Percentiles rank a stretch among this genome's conserved stretches.
phyloP scores from a whole-genome alignment of 331 rosid species.

The Erythrophleum ivorense region DNA sequence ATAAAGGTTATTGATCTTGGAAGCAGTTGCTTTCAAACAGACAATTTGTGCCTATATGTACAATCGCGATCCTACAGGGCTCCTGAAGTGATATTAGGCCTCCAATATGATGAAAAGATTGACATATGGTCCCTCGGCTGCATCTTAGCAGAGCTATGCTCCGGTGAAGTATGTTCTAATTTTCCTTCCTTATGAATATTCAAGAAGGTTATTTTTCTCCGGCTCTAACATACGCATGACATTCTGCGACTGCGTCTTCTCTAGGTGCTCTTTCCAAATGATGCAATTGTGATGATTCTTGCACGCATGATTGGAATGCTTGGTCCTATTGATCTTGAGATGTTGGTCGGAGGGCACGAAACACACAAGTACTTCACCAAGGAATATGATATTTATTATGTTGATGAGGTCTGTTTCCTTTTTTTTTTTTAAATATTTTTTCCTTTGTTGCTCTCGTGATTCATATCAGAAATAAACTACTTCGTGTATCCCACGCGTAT shows the following conservation, averaged over 20 bases:
- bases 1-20: constrained; percentile 97
- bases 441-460: no score
- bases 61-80: constrained; percentile 98
- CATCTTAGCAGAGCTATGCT: constrained; percentile 92
- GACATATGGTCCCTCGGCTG: constrained; percentile 99
- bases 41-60: constrained; percentile 87
- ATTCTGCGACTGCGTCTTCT: neutral
- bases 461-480: no score
- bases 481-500: no score
- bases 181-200: constrained; percentile 10
- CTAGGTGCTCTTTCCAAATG: constrained; percentile 94
- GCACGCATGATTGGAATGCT: constrained; percentile 86
- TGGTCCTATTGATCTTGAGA: constrained; percentile 88
- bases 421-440: no score
- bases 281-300: constrained; percentile 75
- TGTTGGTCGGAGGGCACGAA: constrained; percentile 84
- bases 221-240: neutral
- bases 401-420: constrained; percentile 76
- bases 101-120: constrained; percentile 87
- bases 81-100: constrained; percentile 98
- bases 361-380: constrained; percentile 89
- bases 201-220: constrained; percentile 5
- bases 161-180: constrained; percentile 80
- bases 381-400: constrained; percentile 78
- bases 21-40: constrained; percentile 93